These are phyloP conservation scores for Hemisphaericaspora lyxosophila DNA, from an alignment of 1,139 yeast genomes.

Conservation along the genomic window DNA sequence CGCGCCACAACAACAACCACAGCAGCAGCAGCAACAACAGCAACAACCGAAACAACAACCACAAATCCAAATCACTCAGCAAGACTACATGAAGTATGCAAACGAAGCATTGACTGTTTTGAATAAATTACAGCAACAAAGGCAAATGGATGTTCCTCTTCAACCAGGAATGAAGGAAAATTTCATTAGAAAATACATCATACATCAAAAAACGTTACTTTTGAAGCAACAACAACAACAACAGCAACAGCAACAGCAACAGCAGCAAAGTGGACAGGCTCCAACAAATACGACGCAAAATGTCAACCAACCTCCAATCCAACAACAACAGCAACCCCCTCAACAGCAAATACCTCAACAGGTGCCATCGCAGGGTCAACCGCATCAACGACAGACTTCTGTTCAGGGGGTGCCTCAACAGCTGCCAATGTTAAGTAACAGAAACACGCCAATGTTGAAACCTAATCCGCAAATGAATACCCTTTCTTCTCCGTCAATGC, in stretches of 20 bases:
- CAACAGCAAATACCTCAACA: slow-evolving; percentile 14
- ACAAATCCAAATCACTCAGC: slow-evolving; percentile 39
- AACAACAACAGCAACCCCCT: slow-evolving; percentile 7
- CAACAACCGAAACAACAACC: slow-evolving; percentile 28
- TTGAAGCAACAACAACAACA: slow-evolving; percentile 37
- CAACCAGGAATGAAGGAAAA: slow-evolving; percentile 36
- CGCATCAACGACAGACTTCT: slow-evolving; percentile 9
- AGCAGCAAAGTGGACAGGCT: slow-evolving; percentile 3
- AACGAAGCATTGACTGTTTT: slow-evolving; percentile 44
- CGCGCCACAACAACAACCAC: slow-evolving; percentile 13
- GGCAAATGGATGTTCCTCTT: slow-evolving; percentile 32
- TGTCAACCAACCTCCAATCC: slow-evolving; percentile 10
- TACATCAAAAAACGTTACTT: slow-evolving; percentile 41
- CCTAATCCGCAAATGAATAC: slow-evolving; percentile 18
- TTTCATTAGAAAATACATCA: slow-evolving; percentile 41
- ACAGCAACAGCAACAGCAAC: slow-evolving; percentile 20
- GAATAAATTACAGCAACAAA: slow-evolving; percentile 38
- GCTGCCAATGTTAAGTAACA: slow-evolving; percentile 25
- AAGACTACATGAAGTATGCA: slow-evolving; percentile 42
- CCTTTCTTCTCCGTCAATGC: slow-evolving; percentile 23
- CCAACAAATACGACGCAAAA: background rate
- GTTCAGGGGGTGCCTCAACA: slow-evolving; percentile 14
- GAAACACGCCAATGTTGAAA: slow-evolving; percentile 22
- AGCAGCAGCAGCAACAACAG: slow-evolving; percentile 11
- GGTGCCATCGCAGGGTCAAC: slow-evolving; percentile 14